These are phyloP conservation scores for Handroanthus guayacan DNA, from an alignment of 257 asterid genomes.

Conservation along the genomic window DNA sequence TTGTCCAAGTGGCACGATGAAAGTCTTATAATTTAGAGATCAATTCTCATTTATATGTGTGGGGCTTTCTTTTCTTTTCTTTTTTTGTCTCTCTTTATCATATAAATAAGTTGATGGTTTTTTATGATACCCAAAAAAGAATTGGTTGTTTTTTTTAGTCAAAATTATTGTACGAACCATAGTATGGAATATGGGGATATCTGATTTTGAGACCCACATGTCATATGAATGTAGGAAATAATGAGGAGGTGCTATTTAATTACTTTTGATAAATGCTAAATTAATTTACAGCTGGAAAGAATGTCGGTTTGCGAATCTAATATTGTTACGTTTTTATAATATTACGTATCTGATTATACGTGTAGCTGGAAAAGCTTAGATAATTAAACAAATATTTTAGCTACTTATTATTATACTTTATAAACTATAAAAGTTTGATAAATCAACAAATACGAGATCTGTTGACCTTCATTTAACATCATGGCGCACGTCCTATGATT, in stretches of 20 bases:
- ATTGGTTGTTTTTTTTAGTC: background rate
- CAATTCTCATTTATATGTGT: too few species aligned
- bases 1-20: too few species aligned
- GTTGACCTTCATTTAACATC: background rate
- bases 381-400: background rate
- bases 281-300: background rate
- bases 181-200: background rate
- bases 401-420: background rate
- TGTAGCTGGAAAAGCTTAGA: background rate
- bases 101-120: too few species aligned
- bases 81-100: too few species aligned
- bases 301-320: background rate
- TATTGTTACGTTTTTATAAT: background rate
- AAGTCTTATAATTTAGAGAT: too few species aligned
- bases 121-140: too few species aligned
- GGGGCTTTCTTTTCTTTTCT: too few species aligned
- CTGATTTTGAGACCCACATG: slow-evolving; percentile 5
- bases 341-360: background rate
- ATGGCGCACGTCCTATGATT: background rate
- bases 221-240: slow-evolving; percentile 12
- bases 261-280: background rate
- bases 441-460: background rate
- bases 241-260: background rate
- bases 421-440: background rate
- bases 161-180: background rate